A percentile compares a stretch with the other conserved stretches of the same genome.
phyloP scores from a whole-genome alignment of 305 asterid species.

The Salvia sclarea region DNA sequence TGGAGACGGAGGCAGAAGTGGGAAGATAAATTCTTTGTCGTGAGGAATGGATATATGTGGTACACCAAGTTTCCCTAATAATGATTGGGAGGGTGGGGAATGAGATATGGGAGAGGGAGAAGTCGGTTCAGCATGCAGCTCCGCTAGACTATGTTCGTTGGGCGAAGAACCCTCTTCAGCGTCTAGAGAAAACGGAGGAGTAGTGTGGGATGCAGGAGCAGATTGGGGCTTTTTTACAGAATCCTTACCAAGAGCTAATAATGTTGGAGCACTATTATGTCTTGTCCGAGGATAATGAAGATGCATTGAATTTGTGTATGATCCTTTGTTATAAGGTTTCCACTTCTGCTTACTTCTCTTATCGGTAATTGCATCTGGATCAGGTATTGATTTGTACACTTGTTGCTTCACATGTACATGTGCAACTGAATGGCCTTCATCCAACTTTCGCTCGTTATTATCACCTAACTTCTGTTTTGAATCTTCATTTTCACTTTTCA shows the following conservation, averaged over 20 bases:
- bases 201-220: conserved; percentile 32
- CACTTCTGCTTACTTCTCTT: conserved; percentile 66
- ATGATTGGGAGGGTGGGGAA: conserved; percentile 31
- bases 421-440: conserved; percentile 36
- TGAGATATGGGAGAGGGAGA: conserved; percentile 18
- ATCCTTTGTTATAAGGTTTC: conserved; percentile 89
- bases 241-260: conserved; percentile 56
- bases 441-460: conserved; percentile 42
- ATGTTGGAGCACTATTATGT: conserved; percentile 82
- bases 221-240: conserved; percentile 48
- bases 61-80: conserved; percentile 15
- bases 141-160: conserved; percentile 31
- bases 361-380: conserved; percentile 46
- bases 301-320: conserved; percentile 84
- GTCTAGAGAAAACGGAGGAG: conserved; percentile 48
- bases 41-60: conserved; percentile 6
- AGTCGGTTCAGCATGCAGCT: conserved; percentile 12
- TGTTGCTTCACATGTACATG: conserved; percentile 50
- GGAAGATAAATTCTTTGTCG: conserved; percentile 19
- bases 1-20: conserved; percentile 5
- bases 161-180: conserved; percentile 34
- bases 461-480: conserved; percentile 47
- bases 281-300: conserved; percentile 80
- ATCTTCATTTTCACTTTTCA: conserved; percentile 51
- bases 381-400: conserved; percentile 43